Percentiles rank a stretch among this genome's conserved stretches.
Conservation (phyloP, 345 rosid species). For the Salix udensis region DNA sequence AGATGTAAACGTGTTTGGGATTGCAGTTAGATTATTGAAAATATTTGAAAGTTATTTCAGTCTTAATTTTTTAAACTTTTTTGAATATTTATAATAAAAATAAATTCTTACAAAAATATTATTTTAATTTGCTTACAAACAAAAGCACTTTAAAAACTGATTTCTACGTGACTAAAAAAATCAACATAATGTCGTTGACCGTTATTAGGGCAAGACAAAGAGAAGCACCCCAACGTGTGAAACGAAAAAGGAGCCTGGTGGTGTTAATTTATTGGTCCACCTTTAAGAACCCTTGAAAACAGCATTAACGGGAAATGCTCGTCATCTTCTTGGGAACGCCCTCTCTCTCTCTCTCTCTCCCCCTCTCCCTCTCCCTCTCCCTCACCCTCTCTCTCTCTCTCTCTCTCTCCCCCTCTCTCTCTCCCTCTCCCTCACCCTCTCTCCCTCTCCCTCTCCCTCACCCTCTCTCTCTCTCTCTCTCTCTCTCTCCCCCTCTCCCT, state of each 20-base stretch:
- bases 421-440: neutral
- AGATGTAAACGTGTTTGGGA: too few species aligned
- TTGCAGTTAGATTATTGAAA: too few species aligned
- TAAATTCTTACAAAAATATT: too few species aligned
- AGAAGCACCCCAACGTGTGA: conserved; percentile 32
- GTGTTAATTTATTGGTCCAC: conserved; percentile 14
- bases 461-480: neutral
- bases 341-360: neutral
- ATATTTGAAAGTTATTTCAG: too few species aligned
- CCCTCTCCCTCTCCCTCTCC: neutral
- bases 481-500: neutral
- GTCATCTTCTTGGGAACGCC: conserved; percentile 37
- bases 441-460: neutral
- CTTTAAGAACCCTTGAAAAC: conserved; percentile 16
- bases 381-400: neutral
- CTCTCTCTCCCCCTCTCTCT: too few species aligned
- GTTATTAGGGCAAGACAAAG: conserved; percentile 15
- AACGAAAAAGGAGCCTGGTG: conserved; percentile 23
- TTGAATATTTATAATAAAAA: too few species aligned
- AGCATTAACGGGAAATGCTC: conserved; percentile 36
- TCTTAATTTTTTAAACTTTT: too few species aligned
- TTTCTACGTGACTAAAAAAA: too few species aligned
- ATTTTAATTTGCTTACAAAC: too few species aligned
- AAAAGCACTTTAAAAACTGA: too few species aligned
- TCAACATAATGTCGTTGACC: conserved; percentile 14